A percentile compares a stretch with the other conserved stretches of the same genome.
These are phyloP conservation scores for Fusarium azukiicola DNA, from an alignment of 2,329 filamentous ascomycete genomes.

Conservation along the genomic window DNA sequence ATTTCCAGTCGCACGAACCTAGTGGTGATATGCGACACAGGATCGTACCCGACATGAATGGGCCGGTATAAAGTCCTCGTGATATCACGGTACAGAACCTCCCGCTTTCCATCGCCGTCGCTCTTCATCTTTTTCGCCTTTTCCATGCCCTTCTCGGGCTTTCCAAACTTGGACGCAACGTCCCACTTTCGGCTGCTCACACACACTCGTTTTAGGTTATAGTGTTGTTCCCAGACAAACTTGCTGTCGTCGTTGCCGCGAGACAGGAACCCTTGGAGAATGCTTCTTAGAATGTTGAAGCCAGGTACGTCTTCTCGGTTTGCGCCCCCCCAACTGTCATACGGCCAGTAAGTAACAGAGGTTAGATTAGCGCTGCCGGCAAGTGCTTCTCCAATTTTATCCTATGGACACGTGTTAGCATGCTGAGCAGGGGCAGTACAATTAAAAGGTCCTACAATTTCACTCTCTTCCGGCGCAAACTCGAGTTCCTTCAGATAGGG, in stretches of 20 bases:
- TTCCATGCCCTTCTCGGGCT: slow-evolving; percentile 23
- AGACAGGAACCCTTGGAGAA: slow-evolving; percentile 27
- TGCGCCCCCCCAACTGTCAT: background rate
- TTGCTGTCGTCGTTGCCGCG: accelerated
- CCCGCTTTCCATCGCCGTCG: background rate
- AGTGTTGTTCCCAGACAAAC: slow-evolving; percentile 45
- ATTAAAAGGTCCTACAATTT: slow-evolving; percentile 27
- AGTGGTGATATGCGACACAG: background rate
- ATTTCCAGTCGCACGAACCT: too few species aligned
- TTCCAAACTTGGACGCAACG: slow-evolving; percentile 32
- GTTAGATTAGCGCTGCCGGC: slow-evolving; percentile 28
- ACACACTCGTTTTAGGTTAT: slow-evolving; percentile 22
- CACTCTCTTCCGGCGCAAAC: slow-evolving; percentile 25
- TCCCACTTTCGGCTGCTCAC: slow-evolving; percentile 20
- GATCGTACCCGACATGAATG: slow-evolving; percentile 14
- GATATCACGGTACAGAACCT: slow-evolving; percentile 34
- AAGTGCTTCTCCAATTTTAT: slow-evolving; percentile 32
- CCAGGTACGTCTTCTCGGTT: background rate
- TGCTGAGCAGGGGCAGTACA: background rate
- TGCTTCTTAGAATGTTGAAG: background rate
- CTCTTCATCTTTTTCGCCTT: slow-evolving; percentile 28
- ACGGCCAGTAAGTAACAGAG: slow-evolving; percentile 27
- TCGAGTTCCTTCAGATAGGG: slow-evolving; percentile 28
- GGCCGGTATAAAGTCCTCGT: background rate
- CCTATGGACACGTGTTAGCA: slow-evolving; percentile 15